These are phyloP conservation scores for Triticum aestivum DNA, from an alignment of 176 grass and related monocot species.

Conservation along the genomic window DNA sequence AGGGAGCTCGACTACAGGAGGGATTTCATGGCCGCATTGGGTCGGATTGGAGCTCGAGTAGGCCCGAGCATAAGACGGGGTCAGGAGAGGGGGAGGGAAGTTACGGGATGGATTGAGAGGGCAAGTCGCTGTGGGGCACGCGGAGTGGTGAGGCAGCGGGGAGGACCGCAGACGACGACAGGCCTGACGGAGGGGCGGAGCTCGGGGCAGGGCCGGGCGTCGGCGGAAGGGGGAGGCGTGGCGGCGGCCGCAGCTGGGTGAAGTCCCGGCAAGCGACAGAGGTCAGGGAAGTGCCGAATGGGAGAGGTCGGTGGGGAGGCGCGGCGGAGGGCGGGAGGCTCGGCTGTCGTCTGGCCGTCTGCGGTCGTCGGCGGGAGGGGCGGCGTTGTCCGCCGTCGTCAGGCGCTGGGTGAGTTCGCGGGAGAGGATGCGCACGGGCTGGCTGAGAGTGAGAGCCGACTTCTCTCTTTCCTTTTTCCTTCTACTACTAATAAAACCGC, in stretches of 20 bases:
- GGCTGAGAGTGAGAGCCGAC: not conserved
- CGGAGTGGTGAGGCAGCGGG: not conserved
- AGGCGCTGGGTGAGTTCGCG: not conserved
- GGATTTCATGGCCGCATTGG: slow-evolving; percentile 22
- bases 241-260: not conserved
- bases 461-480: not conserved
- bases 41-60: slow-evolving; percentile 2
- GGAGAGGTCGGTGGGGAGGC: not conserved
- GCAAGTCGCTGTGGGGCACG: not conserved
- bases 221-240: too few species aligned
- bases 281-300: not conserved
- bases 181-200: not conserved
- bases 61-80: not conserved
- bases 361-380: not conserved
- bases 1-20: not conserved
- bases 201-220: not conserved
- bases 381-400: not conserved
- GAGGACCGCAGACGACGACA: not conserved
- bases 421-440: not conserved
- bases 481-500: too few species aligned
- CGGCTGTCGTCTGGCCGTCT: not conserved
- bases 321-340: not conserved
- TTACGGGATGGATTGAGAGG: not conserved
- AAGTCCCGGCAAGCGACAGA: not conserved
- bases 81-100: not conserved